Evolutionary conservation across 495 filamentous ascomycete species (phyloP).

Genomic region (Penicillium parvum): DNA sequence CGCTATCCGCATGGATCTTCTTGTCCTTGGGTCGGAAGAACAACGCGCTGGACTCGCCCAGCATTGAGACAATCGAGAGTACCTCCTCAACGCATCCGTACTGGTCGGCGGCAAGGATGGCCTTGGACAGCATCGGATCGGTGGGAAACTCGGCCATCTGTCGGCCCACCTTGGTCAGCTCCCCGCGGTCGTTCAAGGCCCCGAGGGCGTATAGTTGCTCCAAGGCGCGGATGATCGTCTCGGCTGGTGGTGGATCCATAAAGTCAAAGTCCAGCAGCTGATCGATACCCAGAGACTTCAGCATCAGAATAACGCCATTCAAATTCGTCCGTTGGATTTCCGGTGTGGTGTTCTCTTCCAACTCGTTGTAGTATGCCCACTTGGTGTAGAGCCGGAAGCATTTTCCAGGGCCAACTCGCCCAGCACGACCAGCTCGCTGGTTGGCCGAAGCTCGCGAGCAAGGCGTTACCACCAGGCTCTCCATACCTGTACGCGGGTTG

Average conservation of each 20-base stretch:
- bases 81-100: constrained; percentile 93
- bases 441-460: constrained; percentile 93
- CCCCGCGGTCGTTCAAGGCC: constrained; percentile 83
- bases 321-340: constrained; percentile 94
- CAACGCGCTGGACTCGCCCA: constrained; percentile 79
- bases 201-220: constrained; percentile 92
- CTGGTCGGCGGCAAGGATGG: constrained; percentile 83
- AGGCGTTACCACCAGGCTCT: constrained; percentile 82
- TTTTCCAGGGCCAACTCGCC: constrained; percentile 89
- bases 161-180: constrained; percentile 85
- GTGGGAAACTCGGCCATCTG: constrained; percentile 98
- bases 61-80: constrained; percentile 90
- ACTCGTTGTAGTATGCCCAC: constrained; percentile 89
- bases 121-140: constrained; percentile 88
- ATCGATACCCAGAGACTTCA: constrained; percentile 91
- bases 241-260: constrained; percentile 89
- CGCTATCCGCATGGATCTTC: constrained; percentile 91
- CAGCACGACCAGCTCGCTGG: constrained; percentile 86
- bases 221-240: constrained; percentile 84
- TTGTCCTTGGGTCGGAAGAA: constrained; percentile 98
- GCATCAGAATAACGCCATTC: constrained; percentile 73
- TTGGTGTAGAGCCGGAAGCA: constrained; percentile 95
- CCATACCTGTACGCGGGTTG: constrained; percentile 89
- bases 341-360: constrained; percentile 88
- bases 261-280: constrained; percentile 94